A percentile compares a stretch with the other conserved stretches of the same genome.
These are phyloP conservation scores for Grammothele lineata DNA, from an alignment of 768 basidiomycete genomes.

Conservation along the genomic window DNA sequence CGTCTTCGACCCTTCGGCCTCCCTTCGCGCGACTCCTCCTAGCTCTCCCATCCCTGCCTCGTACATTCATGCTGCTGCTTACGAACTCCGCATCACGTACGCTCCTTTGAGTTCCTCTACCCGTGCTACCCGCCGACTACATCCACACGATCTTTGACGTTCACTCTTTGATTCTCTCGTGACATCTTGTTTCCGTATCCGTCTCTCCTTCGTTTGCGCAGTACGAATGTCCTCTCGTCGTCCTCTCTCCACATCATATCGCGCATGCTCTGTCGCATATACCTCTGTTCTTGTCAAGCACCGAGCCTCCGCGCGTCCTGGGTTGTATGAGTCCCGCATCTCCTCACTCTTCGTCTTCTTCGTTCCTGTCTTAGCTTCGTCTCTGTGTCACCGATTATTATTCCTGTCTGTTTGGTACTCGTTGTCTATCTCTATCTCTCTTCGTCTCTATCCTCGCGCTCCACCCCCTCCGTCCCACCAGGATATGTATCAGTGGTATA, in stretches of 20 bases:
- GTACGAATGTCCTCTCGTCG: constrained; percentile 5
- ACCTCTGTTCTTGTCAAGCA: constrained; percentile 11
- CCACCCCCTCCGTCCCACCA: constrained; percentile 2
- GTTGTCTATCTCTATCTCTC: background rate
- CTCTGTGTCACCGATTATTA: no score
- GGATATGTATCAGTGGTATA: constrained; percentile 20
- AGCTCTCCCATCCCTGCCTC: background rate
- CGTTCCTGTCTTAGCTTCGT: background rate
- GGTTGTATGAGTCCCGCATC: constrained; percentile 5
- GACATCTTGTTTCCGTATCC: background rate
- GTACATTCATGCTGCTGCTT: background rate
- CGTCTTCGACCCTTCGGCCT: background rate
- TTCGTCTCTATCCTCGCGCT: background rate
- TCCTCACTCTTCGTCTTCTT: background rate
- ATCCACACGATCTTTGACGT: constrained; percentile 8
- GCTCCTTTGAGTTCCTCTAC: constrained; percentile 3
- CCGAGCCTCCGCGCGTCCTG: constrained; percentile 6
- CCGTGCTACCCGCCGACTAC: constrained; percentile 8
- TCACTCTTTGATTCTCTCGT: constrained; percentile 5
- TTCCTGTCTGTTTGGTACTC: background rate
- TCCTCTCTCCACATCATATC: constrained; percentile 7
- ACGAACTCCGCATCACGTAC: constrained; percentile 7
- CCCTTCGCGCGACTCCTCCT: background rate
- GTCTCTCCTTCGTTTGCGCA: background rate
- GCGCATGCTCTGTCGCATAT: constrained; percentile 1